Evolutionary conservation across 805 yeast genomes (phyloP).

Genomic region (Yamadazyma philogaea): DNA sequence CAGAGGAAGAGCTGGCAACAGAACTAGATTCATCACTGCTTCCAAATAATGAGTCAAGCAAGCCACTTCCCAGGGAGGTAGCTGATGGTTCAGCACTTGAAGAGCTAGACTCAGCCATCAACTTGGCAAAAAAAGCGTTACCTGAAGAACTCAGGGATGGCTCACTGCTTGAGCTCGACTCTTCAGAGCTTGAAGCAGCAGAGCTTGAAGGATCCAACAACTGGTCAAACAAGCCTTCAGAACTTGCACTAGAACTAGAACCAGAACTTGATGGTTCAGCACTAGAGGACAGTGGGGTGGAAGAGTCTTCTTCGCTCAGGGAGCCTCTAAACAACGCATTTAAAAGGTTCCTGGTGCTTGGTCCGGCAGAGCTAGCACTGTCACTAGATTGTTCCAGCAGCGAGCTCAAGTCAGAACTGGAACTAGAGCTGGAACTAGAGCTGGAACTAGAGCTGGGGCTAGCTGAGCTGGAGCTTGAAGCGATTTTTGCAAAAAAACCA

Average conservation of each 20-base stretch:
- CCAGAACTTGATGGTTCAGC: neutral
- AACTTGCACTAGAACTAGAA: neutral
- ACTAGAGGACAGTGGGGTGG: neutral
- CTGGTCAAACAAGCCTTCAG: conserved; percentile 1
- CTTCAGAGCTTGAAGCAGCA: conserved; percentile 2
- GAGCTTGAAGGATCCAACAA: neutral
- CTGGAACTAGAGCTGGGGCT: conserved; percentile 16
- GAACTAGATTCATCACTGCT: conserved; percentile 1
- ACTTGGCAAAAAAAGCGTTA: conserved; percentile 1
- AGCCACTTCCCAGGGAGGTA: conserved; percentile 1
- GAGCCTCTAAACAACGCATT: conserved; percentile 9
- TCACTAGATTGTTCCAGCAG: too few species aligned
- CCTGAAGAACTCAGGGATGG: conserved; percentile 9
- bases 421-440: conserved; percentile 7
- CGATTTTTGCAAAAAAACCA: conserved; percentile 9
- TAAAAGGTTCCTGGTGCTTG: conserved; percentile 1
- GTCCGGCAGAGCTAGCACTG: neutral
- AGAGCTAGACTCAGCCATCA: conserved; percentile 1
- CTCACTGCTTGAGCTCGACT: conserved; percentile 1
- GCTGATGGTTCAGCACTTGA: conserved; percentile 7
- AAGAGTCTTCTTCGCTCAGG: conserved; percentile 1
- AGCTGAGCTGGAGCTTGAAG: conserved; percentile 3
- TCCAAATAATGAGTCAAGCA: conserved; percentile 8
- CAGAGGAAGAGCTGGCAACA: conserved; percentile 1
- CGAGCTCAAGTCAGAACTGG: conserved; percentile 1